Evolutionary conservation across 208 protist genomes (phyloP).

Genomic region (Entamoeba dispar): DNA sequence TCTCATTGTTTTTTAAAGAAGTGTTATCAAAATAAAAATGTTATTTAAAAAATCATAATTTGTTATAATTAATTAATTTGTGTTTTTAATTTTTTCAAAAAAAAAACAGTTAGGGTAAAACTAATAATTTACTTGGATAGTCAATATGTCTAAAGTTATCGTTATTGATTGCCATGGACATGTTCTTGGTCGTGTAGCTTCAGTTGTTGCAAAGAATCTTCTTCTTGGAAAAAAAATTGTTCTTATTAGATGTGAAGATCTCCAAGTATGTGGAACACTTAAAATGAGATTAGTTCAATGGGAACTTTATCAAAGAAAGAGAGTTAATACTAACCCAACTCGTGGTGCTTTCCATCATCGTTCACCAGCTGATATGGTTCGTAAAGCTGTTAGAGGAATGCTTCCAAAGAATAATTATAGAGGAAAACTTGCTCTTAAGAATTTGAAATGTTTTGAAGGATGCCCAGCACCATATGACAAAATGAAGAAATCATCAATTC

Average conservation of each 20-base stretch:
- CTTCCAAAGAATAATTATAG: slow-evolving; percentile 67
- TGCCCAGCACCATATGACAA: slow-evolving; percentile 57
- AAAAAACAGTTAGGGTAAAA: too few species aligned
- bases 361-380: slow-evolving; percentile 76
- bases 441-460: slow-evolving; percentile 59
- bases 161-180: slow-evolving; percentile 16
- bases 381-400: slow-evolving; percentile 80
- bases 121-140: too few species aligned
- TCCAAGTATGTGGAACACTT: not conserved
- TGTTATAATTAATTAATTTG: too few species aligned
- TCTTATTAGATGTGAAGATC: slow-evolving; percentile 14
- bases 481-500: slow-evolving; percentile 58
- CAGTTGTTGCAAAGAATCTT: slow-evolving; percentile 14
- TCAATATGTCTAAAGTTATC: not conserved
- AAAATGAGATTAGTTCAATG: slow-evolving; percentile 30
- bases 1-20: too few species aligned
- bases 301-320: slow-evolving; percentile 65
- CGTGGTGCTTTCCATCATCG: slow-evolving; percentile 86
- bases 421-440: slow-evolving; percentile 46
- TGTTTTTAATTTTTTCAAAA: too few species aligned
- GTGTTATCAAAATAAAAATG: too few species aligned
- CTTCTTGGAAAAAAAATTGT: slow-evolving; percentile 6
- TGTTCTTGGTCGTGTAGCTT: slow-evolving; percentile 19
- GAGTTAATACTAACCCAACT: slow-evolving; percentile 78
- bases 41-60: too few species aligned